Percentiles rank a stretch among this genome's conserved stretches.
phyloP scores from a whole-genome alignment of 225 moss, liverwort and hornwort species.

The Polytrichum formosum region DNA sequence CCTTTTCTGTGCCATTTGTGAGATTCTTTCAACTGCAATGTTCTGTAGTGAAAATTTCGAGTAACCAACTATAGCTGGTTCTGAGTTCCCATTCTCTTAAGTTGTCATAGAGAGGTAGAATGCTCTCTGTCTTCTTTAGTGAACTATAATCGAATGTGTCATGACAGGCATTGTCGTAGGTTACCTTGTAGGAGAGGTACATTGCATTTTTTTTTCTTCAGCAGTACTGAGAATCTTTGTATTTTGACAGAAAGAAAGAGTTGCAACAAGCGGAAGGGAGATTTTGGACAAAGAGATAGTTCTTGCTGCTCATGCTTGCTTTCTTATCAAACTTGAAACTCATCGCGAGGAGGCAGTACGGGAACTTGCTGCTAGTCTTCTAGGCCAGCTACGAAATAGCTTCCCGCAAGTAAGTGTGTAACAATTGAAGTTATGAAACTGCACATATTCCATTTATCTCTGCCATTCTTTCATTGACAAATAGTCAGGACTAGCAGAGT shows the following conservation, averaged over 20 bases:
- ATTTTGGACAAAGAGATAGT: slow-evolving; percentile 64
- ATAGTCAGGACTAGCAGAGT: not conserved
- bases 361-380: slow-evolving; percentile 66
- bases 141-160: too few relatives aligned
- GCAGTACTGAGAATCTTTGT: not conserved
- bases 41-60: too few relatives aligned
- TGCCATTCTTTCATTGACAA: not conserved
- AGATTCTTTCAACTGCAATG: too few relatives aligned
- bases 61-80: too few relatives aligned
- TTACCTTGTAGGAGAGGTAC: too few relatives aligned
- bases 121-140: too few relatives aligned
- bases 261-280: slow-evolving; percentile 53
- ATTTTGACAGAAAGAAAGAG: slow-evolving; percentile 41
- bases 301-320: slow-evolving; percentile 65
- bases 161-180: too few relatives aligned
- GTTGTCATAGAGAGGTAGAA: too few relatives aligned
- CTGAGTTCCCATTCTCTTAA: too few relatives aligned
- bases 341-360: slow-evolving; percentile 75
- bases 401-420: slow-evolving; percentile 59
- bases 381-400: slow-evolving; percentile 53
- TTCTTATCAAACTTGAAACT: slow-evolving; percentile 50
- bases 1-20: too few relatives aligned
- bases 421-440: slow-evolving; percentile 1
- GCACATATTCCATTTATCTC: slow-evolving; percentile 2
- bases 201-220: too few relatives aligned